Conservation (phyloP, 2,329 filamentous ascomycete species). For the Ophiostoma triangulosporum region DNA sequence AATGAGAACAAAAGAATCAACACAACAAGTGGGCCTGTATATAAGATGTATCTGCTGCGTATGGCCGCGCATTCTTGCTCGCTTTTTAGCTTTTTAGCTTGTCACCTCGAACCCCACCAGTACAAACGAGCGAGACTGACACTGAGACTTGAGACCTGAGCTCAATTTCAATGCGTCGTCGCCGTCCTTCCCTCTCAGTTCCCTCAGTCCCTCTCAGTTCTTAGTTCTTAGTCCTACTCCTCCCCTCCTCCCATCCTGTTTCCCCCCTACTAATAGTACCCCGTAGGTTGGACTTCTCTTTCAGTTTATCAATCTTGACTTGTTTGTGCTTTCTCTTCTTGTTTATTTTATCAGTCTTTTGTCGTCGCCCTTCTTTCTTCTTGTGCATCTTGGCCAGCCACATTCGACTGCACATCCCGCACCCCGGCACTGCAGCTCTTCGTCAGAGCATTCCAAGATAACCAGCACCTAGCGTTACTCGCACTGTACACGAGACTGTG, state of each 20-base stretch:
- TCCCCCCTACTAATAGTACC: not conserved
- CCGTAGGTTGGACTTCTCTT: not conserved
- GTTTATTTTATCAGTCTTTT: not conserved
- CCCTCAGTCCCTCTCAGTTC: no score
- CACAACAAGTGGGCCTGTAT: not conserved
- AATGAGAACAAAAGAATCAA: not conserved
- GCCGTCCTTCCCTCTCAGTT: not conserved
- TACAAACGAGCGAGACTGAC: not conserved
- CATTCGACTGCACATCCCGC: not conserved
- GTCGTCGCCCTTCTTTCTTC: not conserved
- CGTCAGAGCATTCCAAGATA: not conserved
- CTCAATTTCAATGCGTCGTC: constrained; percentile 1
- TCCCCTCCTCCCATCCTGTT: constrained; percentile 1
- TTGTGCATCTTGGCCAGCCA: not conserved
- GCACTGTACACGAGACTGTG: not conserved
- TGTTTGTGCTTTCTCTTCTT: not conserved
- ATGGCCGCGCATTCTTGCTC: not conserved
- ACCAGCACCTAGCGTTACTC: not conserved
- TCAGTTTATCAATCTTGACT: not conserved
- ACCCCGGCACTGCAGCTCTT: not conserved
- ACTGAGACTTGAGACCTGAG: constrained; percentile 1
- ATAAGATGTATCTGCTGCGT: not conserved
- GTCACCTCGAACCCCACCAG: constrained; percentile 6
- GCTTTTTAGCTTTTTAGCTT: not conserved
- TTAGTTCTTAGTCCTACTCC: no score